Evolutionary conservation across 495 filamentous ascomycete species (phyloP).

Genomic region (Poronia punctata): DNA sequence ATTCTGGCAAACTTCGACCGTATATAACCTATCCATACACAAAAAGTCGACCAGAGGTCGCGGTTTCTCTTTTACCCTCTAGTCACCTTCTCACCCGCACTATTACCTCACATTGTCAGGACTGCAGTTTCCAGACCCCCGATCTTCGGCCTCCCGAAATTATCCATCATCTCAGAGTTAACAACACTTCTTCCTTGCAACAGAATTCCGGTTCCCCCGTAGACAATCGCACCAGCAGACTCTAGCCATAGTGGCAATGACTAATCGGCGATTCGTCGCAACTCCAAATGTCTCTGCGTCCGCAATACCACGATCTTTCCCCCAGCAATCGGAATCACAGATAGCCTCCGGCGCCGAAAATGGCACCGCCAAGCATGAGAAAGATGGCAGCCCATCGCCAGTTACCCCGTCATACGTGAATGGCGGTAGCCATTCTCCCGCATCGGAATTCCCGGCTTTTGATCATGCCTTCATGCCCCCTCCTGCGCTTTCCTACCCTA

Average conservation of each 20-base stretch:
- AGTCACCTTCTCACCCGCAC: too few species aligned
- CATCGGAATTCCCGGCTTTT: slow-evolving; percentile 1
- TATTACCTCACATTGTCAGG: neutral
- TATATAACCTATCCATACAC: too few species aligned
- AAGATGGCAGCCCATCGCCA: slow-evolving; percentile 18
- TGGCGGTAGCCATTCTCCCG: slow-evolving; percentile 9
- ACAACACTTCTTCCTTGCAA: neutral
- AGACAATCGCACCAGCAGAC: slow-evolving; percentile 34
- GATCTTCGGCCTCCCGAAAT: slow-evolving; percentile 3
- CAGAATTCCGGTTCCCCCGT: slow-evolving; percentile 19
- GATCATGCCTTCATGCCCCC: slow-evolving; percentile 11
- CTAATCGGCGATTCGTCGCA: slow-evolving; percentile 28
- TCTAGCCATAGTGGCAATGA: slow-evolving; percentile 47
- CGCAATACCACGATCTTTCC: slow-evolving; percentile 16
- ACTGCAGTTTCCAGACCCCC: neutral
- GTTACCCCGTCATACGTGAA: slow-evolving; percentile 20
- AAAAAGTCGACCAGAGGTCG: too few species aligned
- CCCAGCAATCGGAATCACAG: slow-evolving; percentile 13
- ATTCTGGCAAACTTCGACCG: too few species aligned
- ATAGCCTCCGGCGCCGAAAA: slow-evolving; percentile 11
- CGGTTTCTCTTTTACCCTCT: too few species aligned
- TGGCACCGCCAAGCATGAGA: slow-evolving; percentile 5
- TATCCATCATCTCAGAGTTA: neutral
- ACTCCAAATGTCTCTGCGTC: slow-evolving; percentile 25
- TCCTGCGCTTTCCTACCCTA: slow-evolving; percentile 19